A percentile compares a stretch with the other conserved stretches of the same genome.
Conservation (phyloP, 2,329 filamentous ascomycete genomes). For the Fusarium sp. region DNA sequence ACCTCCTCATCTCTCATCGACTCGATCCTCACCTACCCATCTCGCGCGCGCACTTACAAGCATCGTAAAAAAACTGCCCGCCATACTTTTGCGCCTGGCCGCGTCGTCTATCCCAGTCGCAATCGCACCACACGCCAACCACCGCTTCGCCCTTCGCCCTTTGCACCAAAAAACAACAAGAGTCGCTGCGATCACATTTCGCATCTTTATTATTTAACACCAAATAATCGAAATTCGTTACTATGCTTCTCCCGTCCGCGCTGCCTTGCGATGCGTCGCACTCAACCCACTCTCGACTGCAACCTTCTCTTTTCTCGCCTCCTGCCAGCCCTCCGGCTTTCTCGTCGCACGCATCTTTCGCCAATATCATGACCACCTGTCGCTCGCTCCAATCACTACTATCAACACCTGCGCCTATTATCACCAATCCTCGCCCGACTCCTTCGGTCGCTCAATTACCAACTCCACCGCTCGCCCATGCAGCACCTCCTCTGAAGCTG, state of each 20-base stretch:
- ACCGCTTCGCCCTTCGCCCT: conserved; percentile 9
- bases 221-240: conserved; percentile 32
- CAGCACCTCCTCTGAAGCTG: conserved; percentile 62
- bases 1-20: neutral
- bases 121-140: conserved; percentile 40
- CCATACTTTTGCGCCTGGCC: conserved; percentile 30
- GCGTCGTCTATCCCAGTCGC: conserved; percentile 29
- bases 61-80: neutral
- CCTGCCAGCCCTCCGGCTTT: conserved; percentile 64
- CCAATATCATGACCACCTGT: conserved; percentile 68
- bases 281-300: conserved; percentile 54
- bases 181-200: neutral
- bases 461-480: conserved; percentile 65
- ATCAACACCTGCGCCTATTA: conserved; percentile 48
- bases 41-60: conserved; percentile 7
- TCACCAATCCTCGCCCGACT: conserved; percentile 49
- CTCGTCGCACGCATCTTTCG: conserved; percentile 58
- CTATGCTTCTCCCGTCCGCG: conserved; percentile 69
- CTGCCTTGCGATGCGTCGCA: conserved; percentile 67
- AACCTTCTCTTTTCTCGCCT: conserved; percentile 66
- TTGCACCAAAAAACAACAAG: conserved; percentile 13
- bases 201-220: neutral
- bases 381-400: conserved; percentile 70
- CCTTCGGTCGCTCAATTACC: conserved; percentile 54
- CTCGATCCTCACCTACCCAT: neutral